phyloP scores from a whole-genome alignment of 768 basidiomycete genomes.

The Boletus vinaceobasis region DNA sequence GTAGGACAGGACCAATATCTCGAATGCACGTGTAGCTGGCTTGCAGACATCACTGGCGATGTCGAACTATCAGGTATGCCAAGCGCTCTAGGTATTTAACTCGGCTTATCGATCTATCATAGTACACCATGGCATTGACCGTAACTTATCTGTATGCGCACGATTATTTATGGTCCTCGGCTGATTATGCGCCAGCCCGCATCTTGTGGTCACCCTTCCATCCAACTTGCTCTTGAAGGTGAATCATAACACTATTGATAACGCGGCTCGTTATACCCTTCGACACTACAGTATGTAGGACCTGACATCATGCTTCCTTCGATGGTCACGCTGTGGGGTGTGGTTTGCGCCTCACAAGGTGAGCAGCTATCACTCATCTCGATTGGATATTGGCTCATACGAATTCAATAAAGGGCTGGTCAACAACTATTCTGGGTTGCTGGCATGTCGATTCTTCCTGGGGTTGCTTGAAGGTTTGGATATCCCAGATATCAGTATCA shows the following conservation, averaged over 20 bases:
- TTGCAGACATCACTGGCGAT: conserved; percentile 47
- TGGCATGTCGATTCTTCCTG: conserved; percentile 45
- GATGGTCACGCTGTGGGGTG: conserved; percentile 63
- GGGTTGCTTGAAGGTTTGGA: conserved; percentile 58
- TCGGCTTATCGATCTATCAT: neutral
- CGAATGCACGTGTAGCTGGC: conserved; percentile 60
- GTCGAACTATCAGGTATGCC: conserved; percentile 27
- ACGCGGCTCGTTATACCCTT: neutral
- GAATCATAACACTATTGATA: neutral
- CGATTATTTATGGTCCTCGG: neutral
- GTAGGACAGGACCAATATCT: conserved; percentile 45
- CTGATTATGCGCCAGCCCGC: conserved; percentile 33
- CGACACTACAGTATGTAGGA: conserved; percentile 34
- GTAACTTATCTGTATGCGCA: conserved; percentile 25
- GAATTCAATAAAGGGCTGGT: conserved; percentile 40
- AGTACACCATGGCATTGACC: conserved; percentile 36
- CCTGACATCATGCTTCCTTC: conserved; percentile 58
- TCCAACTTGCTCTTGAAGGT: conserved; percentile 57
- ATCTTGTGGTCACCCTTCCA: conserved; percentile 56
- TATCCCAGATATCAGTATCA: neutral
- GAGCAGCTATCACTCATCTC: neutral
- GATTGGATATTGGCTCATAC: neutral
- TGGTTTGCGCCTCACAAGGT: conserved; percentile 61
- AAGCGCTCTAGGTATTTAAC: neutral
- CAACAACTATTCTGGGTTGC: conserved; percentile 49